Evolutionary conservation across 257 asterid genomes (phyloP).

Genomic region (Fraxinus quadrangulata): DNA sequence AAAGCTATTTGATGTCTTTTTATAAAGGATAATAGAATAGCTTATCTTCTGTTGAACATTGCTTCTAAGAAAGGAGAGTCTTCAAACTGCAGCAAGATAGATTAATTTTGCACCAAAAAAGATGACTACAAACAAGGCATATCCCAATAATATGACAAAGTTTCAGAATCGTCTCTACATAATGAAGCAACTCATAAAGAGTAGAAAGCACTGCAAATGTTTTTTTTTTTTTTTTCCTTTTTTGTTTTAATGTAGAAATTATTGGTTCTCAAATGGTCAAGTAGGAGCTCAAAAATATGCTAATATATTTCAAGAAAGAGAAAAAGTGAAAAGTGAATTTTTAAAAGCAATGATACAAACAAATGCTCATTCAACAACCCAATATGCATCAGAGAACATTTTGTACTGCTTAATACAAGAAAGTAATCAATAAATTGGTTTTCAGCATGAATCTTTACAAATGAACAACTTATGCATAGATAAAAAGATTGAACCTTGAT

Average conservation of each 20-base stretch:
- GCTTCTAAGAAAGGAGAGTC: not conserved
- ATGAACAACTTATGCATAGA: not conserved
- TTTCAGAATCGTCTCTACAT: not conserved
- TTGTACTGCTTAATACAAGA: not conserved
- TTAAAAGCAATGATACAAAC: not conserved
- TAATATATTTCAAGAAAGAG: not conserved
- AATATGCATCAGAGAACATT: not conserved
- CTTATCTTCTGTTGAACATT: not conserved
- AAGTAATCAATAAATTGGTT: not conserved
- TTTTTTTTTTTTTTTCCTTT: not conserved
- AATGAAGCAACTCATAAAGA: not conserved
- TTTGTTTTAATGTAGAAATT: not conserved
- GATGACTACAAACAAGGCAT: not conserved
- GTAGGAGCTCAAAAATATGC: not conserved
- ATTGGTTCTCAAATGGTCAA: not conserved
- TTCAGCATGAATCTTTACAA: not conserved
- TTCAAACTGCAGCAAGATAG: slow-evolving; percentile 9
- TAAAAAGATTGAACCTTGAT: not conserved
- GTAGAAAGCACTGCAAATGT: not conserved
- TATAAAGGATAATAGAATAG: not conserved
- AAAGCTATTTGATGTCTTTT: not conserved
- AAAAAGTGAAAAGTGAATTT: not conserved
- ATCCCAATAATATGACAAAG: not conserved
- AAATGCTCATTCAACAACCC: slow-evolving; percentile 5
- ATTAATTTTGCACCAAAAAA: not conserved